phyloP scores from a whole-genome alignment of 306 rosid genomes.

The Crotalaria pallida region DNA sequence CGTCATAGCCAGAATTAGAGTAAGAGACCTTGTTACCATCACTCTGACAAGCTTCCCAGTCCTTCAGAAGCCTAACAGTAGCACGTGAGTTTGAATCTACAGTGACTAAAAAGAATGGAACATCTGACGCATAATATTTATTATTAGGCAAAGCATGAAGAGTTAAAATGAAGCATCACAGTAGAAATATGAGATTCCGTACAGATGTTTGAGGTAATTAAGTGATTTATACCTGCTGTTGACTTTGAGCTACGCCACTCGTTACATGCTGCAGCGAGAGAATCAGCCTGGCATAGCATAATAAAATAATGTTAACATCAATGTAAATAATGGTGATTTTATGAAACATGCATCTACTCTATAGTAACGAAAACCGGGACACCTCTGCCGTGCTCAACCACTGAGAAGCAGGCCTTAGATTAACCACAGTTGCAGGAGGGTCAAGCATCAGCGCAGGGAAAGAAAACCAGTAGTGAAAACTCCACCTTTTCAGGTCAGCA shows the following conservation, averaged over 20 bases:
- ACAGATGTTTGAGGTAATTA: not conserved
- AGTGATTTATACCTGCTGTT: slow-evolving; percentile 53
- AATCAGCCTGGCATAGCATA: slow-evolving; percentile 53
- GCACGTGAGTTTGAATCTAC: slow-evolving; percentile 56
- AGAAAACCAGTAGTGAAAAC: slow-evolving; percentile 85
- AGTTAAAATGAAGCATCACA: slow-evolving; percentile 9
- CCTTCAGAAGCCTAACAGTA: slow-evolving; percentile 63
- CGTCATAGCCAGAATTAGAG: slow-evolving; percentile 21
- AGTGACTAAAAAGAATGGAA: slow-evolving; percentile 72
- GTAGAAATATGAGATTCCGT: not conserved
- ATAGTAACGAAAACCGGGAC: slow-evolving; percentile 13
- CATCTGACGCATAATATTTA: slow-evolving; percentile 47
- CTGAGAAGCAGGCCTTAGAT: slow-evolving; percentile 68
- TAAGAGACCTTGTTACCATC: slow-evolving; percentile 57
- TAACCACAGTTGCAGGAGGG: slow-evolving; percentile 73
- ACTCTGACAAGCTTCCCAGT: slow-evolving; percentile 62
- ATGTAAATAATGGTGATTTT: not conserved
- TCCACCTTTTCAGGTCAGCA: slow-evolving; percentile 92
- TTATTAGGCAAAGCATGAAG: slow-evolving; percentile 13
- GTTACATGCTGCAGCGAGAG: slow-evolving; percentile 69
- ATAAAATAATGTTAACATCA: slow-evolving; percentile 5
- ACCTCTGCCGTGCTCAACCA: slow-evolving; percentile 72
- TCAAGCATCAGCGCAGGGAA: slow-evolving; percentile 89
- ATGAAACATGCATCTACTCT: not conserved
- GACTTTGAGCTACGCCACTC: slow-evolving; percentile 75